These are phyloP conservation scores for Pestalotiopsis sp. DNA, from an alignment of 2,329 filamentous ascomycete species.

Conservation along the genomic window DNA sequence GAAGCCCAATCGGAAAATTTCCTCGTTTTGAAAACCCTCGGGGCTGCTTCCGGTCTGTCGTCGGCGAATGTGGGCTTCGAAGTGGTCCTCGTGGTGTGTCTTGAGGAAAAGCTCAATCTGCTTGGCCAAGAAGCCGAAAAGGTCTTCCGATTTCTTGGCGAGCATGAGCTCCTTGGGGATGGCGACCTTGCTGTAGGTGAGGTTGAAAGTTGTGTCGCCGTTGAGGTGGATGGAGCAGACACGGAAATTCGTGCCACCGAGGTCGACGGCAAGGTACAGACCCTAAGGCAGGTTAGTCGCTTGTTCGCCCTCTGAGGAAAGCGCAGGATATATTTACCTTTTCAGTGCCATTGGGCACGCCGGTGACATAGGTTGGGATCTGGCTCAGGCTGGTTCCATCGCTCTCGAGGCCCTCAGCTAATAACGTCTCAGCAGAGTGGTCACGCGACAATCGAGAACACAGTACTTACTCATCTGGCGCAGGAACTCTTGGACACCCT, in stretches of 20 bases:
- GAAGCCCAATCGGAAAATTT: conserved; percentile 94
- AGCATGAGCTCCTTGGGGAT: conserved; percentile 92
- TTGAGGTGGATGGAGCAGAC: conserved; percentile 95
- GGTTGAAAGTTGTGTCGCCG: conserved; percentile 91
- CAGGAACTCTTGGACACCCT: conserved; percentile 83
- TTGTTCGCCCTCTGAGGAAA: conserved; percentile 12
- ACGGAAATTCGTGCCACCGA: conserved; percentile 98
- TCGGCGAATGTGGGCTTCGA: conserved; percentile 69
- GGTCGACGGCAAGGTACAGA: conserved; percentile 91
- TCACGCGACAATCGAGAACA: neutral
- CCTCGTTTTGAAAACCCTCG: conserved; percentile 66
- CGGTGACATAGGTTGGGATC: conserved; percentile 96
- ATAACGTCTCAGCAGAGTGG: conserved; percentile 13
- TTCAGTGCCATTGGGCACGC: conserved; percentile 94
- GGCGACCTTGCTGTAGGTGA: conserved; percentile 89
- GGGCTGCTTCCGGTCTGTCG: conserved; percentile 62
- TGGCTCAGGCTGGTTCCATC: conserved; percentile 85
- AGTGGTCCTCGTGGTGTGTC: conserved; percentile 86
- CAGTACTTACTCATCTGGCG: conserved; percentile 70
- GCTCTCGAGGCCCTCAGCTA: conserved; percentile 79
- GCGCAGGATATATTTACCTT: conserved; percentile 63
- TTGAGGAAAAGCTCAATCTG: conserved; percentile 89
- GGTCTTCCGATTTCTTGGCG: conserved; percentile 80
- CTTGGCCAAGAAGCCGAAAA: conserved; percentile 90
- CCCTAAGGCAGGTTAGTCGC: conserved; percentile 58